These are phyloP conservation scores for Lactarius hatsudake DNA, from an alignment of 768 basidiomycete species.

Conservation along the genomic window DNA sequence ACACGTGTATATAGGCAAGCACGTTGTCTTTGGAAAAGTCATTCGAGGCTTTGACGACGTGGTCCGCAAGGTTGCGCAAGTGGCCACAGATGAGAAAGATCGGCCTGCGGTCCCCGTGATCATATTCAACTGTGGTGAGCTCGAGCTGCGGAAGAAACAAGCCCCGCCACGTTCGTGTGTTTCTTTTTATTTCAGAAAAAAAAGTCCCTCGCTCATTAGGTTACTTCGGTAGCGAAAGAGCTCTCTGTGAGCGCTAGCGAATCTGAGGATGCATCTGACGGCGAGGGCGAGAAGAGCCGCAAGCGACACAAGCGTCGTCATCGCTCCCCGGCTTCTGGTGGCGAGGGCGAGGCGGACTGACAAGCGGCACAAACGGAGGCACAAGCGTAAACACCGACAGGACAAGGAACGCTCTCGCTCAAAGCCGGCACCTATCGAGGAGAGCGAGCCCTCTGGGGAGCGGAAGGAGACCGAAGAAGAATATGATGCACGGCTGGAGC, in stretches of 20 bases:
- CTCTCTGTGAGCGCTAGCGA: constrained; percentile 20
- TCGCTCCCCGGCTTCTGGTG: constrained; percentile 21
- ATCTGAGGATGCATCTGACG: constrained; percentile 22
- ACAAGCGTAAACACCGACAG: constrained; percentile 33
- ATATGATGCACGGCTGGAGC: constrained; percentile 65
- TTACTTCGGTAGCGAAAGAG: constrained; percentile 19
- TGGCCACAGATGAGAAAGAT: constrained; percentile 74
- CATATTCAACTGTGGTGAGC: constrained; percentile 79
- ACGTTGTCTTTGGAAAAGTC: constrained; percentile 51
- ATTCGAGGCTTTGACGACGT: constrained; percentile 62
- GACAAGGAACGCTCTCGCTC: constrained; percentile 28
- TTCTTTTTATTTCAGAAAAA: background rate
- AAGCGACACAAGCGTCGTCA: constrained; percentile 27
- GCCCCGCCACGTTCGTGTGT: constrained; percentile 27
- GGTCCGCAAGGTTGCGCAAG: constrained; percentile 53
- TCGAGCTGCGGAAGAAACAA: constrained; percentile 60
- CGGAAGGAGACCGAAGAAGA: constrained; percentile 63
- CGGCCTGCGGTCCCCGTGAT: constrained; percentile 64
- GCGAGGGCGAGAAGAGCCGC: constrained; percentile 9
- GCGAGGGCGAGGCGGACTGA: constrained; percentile 12
- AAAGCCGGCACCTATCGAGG: constrained; percentile 7
- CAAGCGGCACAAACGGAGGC: constrained; percentile 30
- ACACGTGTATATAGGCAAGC: constrained; percentile 45
- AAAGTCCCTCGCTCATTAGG: constrained; percentile 1
- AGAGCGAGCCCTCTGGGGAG: constrained; percentile 4